A percentile compares a stretch with the other conserved stretches of the same genome.
These are phyloP conservation scores for Cladosporium sp. DNA, from an alignment of 2,329 filamentous ascomycete species.

Conservation along the genomic window DNA sequence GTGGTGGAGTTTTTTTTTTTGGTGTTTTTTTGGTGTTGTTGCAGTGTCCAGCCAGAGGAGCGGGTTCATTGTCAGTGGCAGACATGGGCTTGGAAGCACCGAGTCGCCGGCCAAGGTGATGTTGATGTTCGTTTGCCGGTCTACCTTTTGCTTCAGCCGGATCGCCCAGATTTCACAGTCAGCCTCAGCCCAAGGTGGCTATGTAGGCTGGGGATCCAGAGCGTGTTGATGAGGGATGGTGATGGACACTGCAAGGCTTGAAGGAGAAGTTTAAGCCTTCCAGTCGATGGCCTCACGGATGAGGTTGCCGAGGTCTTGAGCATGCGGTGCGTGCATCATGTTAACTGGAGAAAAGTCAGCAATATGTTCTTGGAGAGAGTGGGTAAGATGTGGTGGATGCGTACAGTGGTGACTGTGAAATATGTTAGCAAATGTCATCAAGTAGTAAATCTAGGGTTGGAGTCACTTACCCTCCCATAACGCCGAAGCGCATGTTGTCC, in stretches of 20 bases:
- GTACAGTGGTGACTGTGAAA: constrained; percentile 47
- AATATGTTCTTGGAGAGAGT: constrained; percentile 29
- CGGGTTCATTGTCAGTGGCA: constrained; percentile 1
- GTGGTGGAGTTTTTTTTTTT: too few species aligned
- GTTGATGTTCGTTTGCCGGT: constrained; percentile 1
- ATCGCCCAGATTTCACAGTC: constrained; percentile 7
- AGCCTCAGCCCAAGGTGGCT: constrained; percentile 27
- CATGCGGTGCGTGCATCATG: constrained; percentile 63
- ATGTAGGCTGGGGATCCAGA: constrained; percentile 17
- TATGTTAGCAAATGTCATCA: background rate
- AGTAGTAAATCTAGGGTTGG: background rate
- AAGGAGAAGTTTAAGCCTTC: constrained; percentile 13
- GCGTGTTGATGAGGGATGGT: constrained; percentile 13
- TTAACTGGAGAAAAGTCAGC: constrained; percentile 39
- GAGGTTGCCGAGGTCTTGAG: constrained; percentile 35
- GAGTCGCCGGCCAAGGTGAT: constrained; percentile 12
- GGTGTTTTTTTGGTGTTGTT: background rate
- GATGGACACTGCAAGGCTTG: constrained; percentile 3
- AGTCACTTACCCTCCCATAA: constrained; percentile 53
- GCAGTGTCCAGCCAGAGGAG: constrained; percentile 1
- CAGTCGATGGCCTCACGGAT: constrained; percentile 39
- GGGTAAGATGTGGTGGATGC: too few species aligned
- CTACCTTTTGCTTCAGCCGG: background rate
- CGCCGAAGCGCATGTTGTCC: constrained; percentile 57
- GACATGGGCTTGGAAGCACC: constrained; percentile 6